Evolutionary conservation across 805 yeast species (phyloP), one percentile per base, ranked within the genome.

Genomic region (Tetrapisispora nanseiensis): DNA sequence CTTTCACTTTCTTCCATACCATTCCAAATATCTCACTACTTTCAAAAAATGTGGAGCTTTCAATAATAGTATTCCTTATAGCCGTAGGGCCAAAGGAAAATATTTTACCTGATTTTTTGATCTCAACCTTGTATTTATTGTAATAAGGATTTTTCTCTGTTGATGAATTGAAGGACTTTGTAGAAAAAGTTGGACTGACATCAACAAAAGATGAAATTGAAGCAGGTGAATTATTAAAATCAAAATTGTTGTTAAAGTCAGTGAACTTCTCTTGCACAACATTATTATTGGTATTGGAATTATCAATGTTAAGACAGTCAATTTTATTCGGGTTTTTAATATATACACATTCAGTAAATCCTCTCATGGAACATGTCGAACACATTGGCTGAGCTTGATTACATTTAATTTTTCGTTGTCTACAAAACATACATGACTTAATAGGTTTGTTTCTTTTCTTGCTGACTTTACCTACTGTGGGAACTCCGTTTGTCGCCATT

Each of bases 71-170:
- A 1, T 56, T 49, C 30, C 56, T 49, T 18, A 51, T 27, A 5
- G 62, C 51, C 1, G 67, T 62, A 6, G 64, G 58, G 0, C 67
- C 67, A 47, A 46, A 58, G n/a, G 49, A 21, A 2, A 51, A 42
- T 2, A 43, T 41, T 33, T 64, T 48, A 6, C 56, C 63, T 20
- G 47, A 38, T 7, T 49, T 33, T 39, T 57, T 52, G 4, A 34
- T 19, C 39, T 53, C 53, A 7, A 55, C 6, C 40, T 27, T 46
- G 32, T 46, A 39, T 7, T 48, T 35, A 21, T 50, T 48, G 39
- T 49, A 51, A 20, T 29, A 26, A 22, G 46, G 39, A 30, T 39
- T 30, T 5, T 19, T n/a, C n/a, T n/a, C n/a, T n/a, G n/a, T n/a
- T n/a, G n/a, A n/a, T n/a, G n/a, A n/a, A n/a, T n/a, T n/a, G n/a